These are phyloP conservation scores for Stygiomarasmius scandens DNA, from an alignment of 1,284 basidiomycete species.

Conservation along the genomic window DNA sequence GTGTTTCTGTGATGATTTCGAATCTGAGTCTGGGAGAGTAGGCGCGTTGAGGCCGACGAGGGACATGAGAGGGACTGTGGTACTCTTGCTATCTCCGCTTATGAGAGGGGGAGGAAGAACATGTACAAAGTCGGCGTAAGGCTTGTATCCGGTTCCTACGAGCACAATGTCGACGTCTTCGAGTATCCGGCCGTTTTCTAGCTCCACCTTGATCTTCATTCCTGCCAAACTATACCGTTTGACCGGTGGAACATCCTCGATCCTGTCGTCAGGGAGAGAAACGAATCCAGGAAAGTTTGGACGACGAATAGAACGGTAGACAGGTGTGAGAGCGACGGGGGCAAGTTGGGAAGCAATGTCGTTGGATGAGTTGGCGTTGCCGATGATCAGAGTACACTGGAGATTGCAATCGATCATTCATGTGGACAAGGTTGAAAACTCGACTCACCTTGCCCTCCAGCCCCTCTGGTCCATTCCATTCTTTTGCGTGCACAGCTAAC, in stretches of 20 bases:
- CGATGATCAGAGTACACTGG: slow-evolving; percentile 46
- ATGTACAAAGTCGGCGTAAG: slow-evolving; percentile 43
- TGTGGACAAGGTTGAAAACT: background rate
- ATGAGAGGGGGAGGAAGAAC: slow-evolving; percentile 25
- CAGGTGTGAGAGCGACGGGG: slow-evolving; percentile 35
- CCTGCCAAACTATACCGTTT: slow-evolving; percentile 30
- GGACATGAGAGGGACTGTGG: slow-evolving; percentile 26
- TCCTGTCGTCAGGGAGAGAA: slow-evolving; percentile 41
- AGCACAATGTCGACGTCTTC: slow-evolving; percentile 43
- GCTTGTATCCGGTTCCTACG: slow-evolving; percentile 47
- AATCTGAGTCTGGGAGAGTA: background rate
- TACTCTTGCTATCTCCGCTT: background rate
- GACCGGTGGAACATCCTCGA: slow-evolving; percentile 43
- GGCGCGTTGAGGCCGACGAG: background rate
- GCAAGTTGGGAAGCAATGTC: slow-evolving; percentile 49
- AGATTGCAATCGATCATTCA: background rate
- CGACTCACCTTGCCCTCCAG: slow-evolving; percentile 43
- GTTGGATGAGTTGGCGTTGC: slow-evolving; percentile 51
- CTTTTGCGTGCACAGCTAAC: slow-evolving; percentile 35
- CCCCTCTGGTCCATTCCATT: slow-evolving; percentile 39
- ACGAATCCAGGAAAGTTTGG: slow-evolving; percentile 40
- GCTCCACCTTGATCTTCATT: slow-evolving; percentile 32
- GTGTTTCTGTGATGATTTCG: slow-evolving; percentile 10
- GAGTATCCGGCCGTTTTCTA: slow-evolving; percentile 38
- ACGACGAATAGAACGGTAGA: slow-evolving; percentile 47